These are phyloP conservation scores for Calocybe indica DNA, from an alignment of 768 basidiomycete species.

Conservation along the genomic window DNA sequence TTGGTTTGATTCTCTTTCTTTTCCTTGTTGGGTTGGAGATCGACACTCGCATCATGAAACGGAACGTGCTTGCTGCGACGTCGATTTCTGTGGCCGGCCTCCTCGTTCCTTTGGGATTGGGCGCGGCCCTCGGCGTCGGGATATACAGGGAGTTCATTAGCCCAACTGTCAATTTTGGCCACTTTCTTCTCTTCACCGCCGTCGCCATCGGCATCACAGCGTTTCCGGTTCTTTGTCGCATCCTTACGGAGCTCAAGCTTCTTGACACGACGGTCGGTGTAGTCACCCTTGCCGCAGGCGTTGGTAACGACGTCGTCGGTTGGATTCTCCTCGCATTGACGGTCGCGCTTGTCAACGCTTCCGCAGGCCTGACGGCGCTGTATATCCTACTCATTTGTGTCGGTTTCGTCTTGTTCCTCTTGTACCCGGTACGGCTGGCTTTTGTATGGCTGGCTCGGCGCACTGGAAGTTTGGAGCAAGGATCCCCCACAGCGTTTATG, in stretches of 20 bases:
- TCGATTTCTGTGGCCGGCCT: constrained; percentile 65
- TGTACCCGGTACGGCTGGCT: constrained; percentile 57
- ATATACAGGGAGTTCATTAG: constrained; percentile 67
- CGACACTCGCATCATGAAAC: constrained; percentile 62
- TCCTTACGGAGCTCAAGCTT: constrained; percentile 76
- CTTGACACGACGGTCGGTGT: constrained; percentile 83
- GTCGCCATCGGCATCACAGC: constrained; percentile 80
- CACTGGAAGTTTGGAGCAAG: constrained; percentile 68
- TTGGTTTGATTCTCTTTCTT: constrained; percentile 73
- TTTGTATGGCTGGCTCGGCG: constrained; percentile 62
- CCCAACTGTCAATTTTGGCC: constrained; percentile 56
- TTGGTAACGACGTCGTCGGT: constrained; percentile 71
- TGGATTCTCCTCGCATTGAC: constrained; percentile 83
- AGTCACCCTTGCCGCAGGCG: constrained; percentile 76
- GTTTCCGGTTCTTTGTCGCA: constrained; percentile 80
- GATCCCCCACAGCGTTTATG: constrained; percentile 65
- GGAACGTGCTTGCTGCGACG: constrained; percentile 53
- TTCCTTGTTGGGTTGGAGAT: constrained; percentile 86
- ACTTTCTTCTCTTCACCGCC: constrained; percentile 82
- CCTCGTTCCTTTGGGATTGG: constrained; percentile 72
- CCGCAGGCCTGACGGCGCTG: constrained; percentile 66
- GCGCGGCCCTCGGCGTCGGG: constrained; percentile 68
- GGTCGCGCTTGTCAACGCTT: constrained; percentile 79
- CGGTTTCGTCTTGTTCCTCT: constrained; percentile 61
- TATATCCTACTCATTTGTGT: constrained; percentile 69